Evolutionary conservation across 306 rosid genomes (phyloP).

Genomic region (Medicago ruthenica): DNA sequence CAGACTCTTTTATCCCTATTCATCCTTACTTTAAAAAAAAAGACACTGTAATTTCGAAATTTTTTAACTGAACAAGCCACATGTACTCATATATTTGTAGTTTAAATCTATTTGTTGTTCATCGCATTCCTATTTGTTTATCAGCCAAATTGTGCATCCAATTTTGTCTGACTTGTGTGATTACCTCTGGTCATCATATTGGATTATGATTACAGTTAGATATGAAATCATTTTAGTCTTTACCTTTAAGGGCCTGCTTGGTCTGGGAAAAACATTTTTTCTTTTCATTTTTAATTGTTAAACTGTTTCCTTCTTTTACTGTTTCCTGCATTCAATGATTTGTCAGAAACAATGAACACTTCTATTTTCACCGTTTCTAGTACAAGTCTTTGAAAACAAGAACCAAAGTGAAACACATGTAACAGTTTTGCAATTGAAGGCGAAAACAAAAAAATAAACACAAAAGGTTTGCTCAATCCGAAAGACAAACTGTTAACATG

Average conservation of each 20-base stretch:
- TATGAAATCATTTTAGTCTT: slow-evolving; percentile 16
- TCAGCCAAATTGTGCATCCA: too few relatives aligned
- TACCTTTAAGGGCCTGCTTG: background rate
- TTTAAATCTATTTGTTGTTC: too few relatives aligned
- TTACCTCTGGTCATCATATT: too few relatives aligned
- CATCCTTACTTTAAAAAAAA: too few relatives aligned
- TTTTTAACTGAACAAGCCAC: too few relatives aligned
- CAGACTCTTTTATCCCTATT: too few relatives aligned
- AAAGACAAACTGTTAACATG: background rate
- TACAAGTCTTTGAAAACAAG: slow-evolving; percentile 7
- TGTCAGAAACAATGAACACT: background rate
- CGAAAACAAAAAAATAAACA: background rate
- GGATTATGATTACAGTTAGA: background rate
- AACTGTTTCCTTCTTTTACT: background rate
- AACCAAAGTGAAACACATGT: background rate
- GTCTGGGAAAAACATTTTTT: background rate
- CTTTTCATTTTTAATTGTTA: background rate
- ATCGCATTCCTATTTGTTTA: too few relatives aligned
- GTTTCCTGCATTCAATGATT: background rate
- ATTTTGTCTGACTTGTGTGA: too few relatives aligned
- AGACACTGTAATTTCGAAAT: too few relatives aligned
- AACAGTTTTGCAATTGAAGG: background rate
- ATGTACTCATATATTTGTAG: too few relatives aligned
- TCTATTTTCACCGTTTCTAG: background rate
- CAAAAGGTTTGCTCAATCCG: background rate